phyloP scores from a whole-genome alignment of 805 yeast genomes.

The Wickerhamomyces chambardii region DNA sequence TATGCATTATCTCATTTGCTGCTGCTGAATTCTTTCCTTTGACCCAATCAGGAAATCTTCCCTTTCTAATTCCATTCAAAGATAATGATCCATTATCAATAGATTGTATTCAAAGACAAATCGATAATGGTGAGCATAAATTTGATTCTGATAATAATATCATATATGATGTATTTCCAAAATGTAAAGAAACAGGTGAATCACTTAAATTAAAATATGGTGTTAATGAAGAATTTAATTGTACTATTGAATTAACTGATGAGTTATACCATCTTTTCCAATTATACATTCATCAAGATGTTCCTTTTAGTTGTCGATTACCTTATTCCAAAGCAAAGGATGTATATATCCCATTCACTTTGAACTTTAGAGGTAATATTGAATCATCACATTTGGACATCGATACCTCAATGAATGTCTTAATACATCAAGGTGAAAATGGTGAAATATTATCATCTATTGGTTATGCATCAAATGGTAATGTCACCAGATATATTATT shows the following conservation, averaged over 20 bases:
- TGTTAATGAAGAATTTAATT: constrained; percentile 36
- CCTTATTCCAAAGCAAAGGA: constrained; percentile 32
- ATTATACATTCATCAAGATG: constrained; percentile 69
- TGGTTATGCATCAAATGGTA: constrained; percentile 54
- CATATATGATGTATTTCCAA: constrained; percentile 48
- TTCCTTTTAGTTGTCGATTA: constrained; percentile 61
- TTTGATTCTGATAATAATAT: constrained; percentile 51
- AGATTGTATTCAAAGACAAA: constrained; percentile 58
- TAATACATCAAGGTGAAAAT: constrained; percentile 27
- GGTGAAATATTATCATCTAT: constrained; percentile 41
- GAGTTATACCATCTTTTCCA: constrained; percentile 66
- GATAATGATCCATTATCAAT: constrained; percentile 35
- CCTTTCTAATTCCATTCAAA: constrained; percentile 13
- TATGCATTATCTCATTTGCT: too few species aligned
- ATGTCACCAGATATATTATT: constrained; percentile 52
- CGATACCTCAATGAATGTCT: constrained; percentile 46
- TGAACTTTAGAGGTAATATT: constrained; percentile 58
- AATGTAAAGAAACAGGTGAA: constrained; percentile 53
- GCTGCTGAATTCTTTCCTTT: constrained; percentile 5
- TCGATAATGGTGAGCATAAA: constrained; percentile 70
- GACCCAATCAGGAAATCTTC: not conserved
- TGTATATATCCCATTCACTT: constrained; percentile 44
- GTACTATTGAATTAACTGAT: constrained; percentile 56
- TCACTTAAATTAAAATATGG: constrained; percentile 51
- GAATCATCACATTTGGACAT: constrained; percentile 62